Percentiles rank a stretch among this genome's conserved stretches.
These are phyloP conservation scores for Kalmanozyma brasiliensis DNA, from an alignment of 1,284 basidiomycete genomes.

Conservation along the genomic window DNA sequence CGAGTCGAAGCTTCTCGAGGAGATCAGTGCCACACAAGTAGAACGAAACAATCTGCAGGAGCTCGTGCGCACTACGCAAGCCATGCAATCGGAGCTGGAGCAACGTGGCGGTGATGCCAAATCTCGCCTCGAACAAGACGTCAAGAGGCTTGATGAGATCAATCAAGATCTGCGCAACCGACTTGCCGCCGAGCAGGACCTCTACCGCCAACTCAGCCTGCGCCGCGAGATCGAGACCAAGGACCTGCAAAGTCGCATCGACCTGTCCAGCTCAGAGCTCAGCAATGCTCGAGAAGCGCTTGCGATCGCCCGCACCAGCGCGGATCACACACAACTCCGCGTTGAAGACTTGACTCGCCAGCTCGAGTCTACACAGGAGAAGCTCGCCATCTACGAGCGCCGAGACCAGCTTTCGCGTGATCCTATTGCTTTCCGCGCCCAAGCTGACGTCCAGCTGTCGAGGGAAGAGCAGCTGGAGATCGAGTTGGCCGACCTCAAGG, in stretches of 20 bases:
- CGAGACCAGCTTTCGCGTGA: conserved; percentile 68
- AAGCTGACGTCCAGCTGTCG: conserved; percentile 67
- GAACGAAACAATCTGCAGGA: conserved; percentile 86
- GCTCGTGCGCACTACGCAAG: conserved; percentile 85
- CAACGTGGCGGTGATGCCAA: conserved; percentile 82
- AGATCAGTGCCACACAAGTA: conserved; percentile 80
- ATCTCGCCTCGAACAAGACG: conserved; percentile 79
- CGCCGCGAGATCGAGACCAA: conserved; percentile 84
- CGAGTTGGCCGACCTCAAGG: conserved; percentile 75
- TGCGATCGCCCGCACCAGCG: conserved; percentile 80
- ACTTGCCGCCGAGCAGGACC: conserved; percentile 81
- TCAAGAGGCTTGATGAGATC: conserved; percentile 74
- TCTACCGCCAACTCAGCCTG: conserved; percentile 76
- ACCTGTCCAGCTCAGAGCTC: conserved; percentile 78
- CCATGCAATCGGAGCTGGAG: conserved; percentile 87
- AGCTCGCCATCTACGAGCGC: conserved; percentile 85
- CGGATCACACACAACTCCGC: conserved; percentile 81
- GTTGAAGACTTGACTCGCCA: conserved; percentile 78
- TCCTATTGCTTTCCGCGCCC: conserved; percentile 36
- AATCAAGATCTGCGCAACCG: conserved; percentile 81
- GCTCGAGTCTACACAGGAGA: conserved; percentile 81
- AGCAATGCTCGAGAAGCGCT: conserved; percentile 79
- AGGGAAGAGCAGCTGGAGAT: conserved; percentile 83
- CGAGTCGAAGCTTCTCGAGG: conserved; percentile 74
- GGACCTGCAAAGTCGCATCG: conserved; percentile 79